A percentile compares a stretch with the other conserved stretches of the same genome.
These are phyloP conservation scores for Suhomyces pyralidae DNA, from an alignment of 805 yeast genomes.

Conservation along the genomic window DNA sequence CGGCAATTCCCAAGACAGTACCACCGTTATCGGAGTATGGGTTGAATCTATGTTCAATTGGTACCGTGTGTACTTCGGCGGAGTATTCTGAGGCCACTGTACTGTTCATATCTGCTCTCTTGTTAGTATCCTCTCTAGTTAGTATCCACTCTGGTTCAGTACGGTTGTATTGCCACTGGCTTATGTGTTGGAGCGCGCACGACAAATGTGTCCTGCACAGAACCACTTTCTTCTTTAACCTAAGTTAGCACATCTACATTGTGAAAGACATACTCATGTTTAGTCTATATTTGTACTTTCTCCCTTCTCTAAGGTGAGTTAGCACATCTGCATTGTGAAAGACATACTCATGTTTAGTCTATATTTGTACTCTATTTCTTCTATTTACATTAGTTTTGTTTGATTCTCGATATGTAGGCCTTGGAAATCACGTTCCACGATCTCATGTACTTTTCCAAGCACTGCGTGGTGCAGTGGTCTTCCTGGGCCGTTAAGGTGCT, in stretches of 20 bases:
- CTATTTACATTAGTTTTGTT: conserved; percentile 35
- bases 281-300: too few species aligned
- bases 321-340: too few species aligned
- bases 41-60: conserved; percentile 89
- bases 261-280: too few species aligned
- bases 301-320: too few species aligned
- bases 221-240: too few species aligned
- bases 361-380: not conserved
- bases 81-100: conserved; percentile 69
- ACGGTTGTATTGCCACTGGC: conserved; percentile 1
- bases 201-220: not conserved
- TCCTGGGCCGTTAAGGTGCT: conserved; percentile 48
- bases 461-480: conserved; percentile 67
- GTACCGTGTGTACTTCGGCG: conserved; percentile 43
- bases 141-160: not conserved
- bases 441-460: conserved; percentile 84
- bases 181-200: conserved; percentile 3
- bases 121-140: not conserved
- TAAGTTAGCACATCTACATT: too few species aligned
- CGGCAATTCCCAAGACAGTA: conserved; percentile 95
- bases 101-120: conserved; percentile 19
- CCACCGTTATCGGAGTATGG: conserved; percentile 97
- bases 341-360: too few species aligned
- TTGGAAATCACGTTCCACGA: conserved; percentile 86
- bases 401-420: conserved; percentile 73